Evolutionary conservation across 1,139 yeast genomes (phyloP), one percentile per base, ranked within the genome.

Genomic region (Taiozyma onychis): DNA sequence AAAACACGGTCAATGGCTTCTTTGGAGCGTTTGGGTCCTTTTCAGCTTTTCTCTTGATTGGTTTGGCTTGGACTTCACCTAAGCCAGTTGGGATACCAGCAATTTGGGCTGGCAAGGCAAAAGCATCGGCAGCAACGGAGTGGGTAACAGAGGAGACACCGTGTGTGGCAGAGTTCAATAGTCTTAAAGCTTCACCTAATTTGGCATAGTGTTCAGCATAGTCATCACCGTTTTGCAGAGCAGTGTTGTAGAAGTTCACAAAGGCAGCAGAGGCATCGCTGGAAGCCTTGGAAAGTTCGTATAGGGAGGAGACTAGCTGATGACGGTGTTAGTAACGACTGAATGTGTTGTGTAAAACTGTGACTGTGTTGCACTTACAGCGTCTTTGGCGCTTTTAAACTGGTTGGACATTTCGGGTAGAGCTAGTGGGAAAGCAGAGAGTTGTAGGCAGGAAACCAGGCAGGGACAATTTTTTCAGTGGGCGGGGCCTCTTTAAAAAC

Each of bases 241-340:
- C 70, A 27, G 76, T 73, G 61, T 83, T 82, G 74, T 83, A 85
- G 68, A 85, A 86, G 62, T 82, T 83, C 54, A 87, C 80, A 39
- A 91, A 81, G 35, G 93, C 90, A 44, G 81, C 72, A 42, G 95
- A 88, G 45, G 93, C 88, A 51, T 85, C 90, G 56, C 78, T 81
- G 44, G 96, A 91, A 22, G 91, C 88, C 63, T 83, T 86, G 48
- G 95, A 83, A 53, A 88, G 78, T 65, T 85, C 90, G 62, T 84
- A 85, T 53, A 88, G 78, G 7, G 95, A 80, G 43, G 95, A 79
- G 55, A 88, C 90, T 46, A 88, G 76, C 68, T 83, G 52, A 34
- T 42, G 45, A 14, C 32, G 39, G 24, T 28, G 44, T 42, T 43
- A 43, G 53, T 44, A 14, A 18, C 24, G 13, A 18, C 24, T 22